Conservation (phyloP, 177 flowering plant genomes). For the Vitis hybrid region DNA sequence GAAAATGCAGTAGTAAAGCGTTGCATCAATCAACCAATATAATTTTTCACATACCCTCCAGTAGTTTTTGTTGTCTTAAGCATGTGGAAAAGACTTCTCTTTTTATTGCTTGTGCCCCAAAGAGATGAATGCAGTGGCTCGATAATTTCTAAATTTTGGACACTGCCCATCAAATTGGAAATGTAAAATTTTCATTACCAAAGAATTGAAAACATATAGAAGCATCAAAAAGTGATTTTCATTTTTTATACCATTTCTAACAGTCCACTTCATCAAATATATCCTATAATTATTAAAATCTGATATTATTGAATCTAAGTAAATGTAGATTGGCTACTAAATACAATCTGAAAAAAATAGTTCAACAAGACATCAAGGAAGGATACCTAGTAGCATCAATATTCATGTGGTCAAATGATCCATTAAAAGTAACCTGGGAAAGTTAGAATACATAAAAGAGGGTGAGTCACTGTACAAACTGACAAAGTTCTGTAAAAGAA, state of each 20-base stretch:
- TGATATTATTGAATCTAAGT: background rate
- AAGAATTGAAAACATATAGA: background rate
- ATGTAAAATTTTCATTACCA: background rate
- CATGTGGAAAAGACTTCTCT: constrained; percentile 89
- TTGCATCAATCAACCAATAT: constrained; percentile 5
- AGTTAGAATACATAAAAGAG: background rate
- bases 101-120: constrained; percentile 82
- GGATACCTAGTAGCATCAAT: constrained; percentile 96
- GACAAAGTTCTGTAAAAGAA: background rate
- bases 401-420: constrained; percentile 95
- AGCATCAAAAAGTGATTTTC: no score
- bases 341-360: constrained; percentile 1
- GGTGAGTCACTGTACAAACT: background rate
- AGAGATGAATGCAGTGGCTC: constrained; percentile 79
- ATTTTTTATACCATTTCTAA: no score
- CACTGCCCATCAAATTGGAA: constrained; percentile 45
- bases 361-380: constrained; percentile 7
- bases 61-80: constrained; percentile 91
- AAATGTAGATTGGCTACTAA: background rate
- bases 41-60: constrained; percentile 68
- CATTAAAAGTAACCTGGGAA: constrained; percentile 93
- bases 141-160: constrained; percentile 90
- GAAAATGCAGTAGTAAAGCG: background rate
- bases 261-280: no score
- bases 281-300: no score